Evolutionary conservation across 2,329 filamentous ascomycete species (phyloP).

Genomic region (Monilinia aucupariae): DNA sequence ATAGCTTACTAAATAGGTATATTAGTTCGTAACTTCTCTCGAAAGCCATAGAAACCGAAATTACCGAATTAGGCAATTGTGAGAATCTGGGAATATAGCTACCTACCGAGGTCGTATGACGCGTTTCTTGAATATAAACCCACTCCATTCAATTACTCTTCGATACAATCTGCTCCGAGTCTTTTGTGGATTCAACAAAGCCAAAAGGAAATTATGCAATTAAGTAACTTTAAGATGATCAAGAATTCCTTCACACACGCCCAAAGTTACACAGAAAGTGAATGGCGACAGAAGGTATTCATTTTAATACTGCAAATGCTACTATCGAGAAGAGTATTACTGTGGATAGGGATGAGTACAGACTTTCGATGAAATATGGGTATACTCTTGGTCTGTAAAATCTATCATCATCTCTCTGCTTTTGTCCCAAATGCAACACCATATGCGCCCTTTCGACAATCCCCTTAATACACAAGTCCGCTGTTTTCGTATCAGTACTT

Average conservation of each 20-base stretch:
- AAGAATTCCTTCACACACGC: background rate
- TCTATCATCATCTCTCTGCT: constrained; percentile 6
- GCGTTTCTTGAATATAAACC: background rate
- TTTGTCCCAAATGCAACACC: constrained; percentile 2
- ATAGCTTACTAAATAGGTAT: background rate
- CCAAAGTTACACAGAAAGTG: background rate
- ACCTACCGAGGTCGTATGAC: background rate
- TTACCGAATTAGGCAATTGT: constrained; percentile 1
- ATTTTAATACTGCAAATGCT: constrained; percentile 1
- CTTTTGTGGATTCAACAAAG: background rate
- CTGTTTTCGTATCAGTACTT: constrained; percentile 1
- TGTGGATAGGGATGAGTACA: background rate
- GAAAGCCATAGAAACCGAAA: background rate
- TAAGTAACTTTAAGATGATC: background rate
- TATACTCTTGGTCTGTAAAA: constrained; percentile 12
- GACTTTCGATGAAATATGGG: constrained; percentile 3
- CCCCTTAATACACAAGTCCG: constrained; percentile 17
- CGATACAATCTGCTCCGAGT: background rate
- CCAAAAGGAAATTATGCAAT: background rate
- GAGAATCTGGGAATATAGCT: background rate
- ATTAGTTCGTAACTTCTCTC: background rate
- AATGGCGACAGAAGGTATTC: background rate
- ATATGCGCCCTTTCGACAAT: background rate
- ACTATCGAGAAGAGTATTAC: too few relatives aligned
- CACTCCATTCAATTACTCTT: background rate